Evolutionary conservation across 2,329 filamentous ascomycete species (phyloP).

Genomic region (Stemphylium vesicarium): DNA sequence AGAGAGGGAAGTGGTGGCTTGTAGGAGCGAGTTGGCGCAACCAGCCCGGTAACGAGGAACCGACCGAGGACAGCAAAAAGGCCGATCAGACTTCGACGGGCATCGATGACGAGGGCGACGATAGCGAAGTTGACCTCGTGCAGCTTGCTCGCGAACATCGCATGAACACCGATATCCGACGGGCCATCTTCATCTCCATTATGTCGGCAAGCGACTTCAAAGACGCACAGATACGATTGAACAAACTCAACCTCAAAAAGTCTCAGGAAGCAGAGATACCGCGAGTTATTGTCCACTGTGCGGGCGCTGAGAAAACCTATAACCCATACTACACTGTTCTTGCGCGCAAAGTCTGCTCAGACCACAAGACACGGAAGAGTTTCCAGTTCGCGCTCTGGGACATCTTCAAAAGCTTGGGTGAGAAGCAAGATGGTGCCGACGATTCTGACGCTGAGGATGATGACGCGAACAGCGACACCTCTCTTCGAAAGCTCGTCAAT

Average conservation of each 20-base stretch:
- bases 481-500: constrained; percentile 68
- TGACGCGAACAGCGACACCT: constrained; percentile 57
- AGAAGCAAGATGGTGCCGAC: constrained; percentile 69
- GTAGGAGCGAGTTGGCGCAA: constrained; percentile 88
- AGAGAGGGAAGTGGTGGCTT: constrained; percentile 97
- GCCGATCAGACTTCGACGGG: constrained; percentile 11
- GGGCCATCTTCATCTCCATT: constrained; percentile 91
- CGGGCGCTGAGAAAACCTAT: constrained; percentile 80
- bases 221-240: constrained; percentile 79
- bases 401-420: constrained; percentile 84
- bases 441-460: constrained; percentile 62
- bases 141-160: constrained; percentile 80
- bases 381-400: constrained; percentile 90
- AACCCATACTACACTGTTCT: constrained; percentile 95
- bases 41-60: constrained; percentile 44
- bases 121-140: constrained; percentile 65
- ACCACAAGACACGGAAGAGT: constrained; percentile 77
- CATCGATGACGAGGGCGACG: constrained; percentile 27
- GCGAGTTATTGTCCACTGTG: constrained; percentile 85
- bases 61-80: constrained; percentile 46
- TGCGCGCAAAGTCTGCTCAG: constrained; percentile 76
- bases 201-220: constrained; percentile 84
- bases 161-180: constrained; percentile 84
- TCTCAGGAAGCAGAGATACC: constrained; percentile 87
- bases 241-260: constrained; percentile 84